Evolutionary conservation across 495 filamentous ascomycete genomes (phyloP).

Genomic region (Lepraria neglecta): DNA sequence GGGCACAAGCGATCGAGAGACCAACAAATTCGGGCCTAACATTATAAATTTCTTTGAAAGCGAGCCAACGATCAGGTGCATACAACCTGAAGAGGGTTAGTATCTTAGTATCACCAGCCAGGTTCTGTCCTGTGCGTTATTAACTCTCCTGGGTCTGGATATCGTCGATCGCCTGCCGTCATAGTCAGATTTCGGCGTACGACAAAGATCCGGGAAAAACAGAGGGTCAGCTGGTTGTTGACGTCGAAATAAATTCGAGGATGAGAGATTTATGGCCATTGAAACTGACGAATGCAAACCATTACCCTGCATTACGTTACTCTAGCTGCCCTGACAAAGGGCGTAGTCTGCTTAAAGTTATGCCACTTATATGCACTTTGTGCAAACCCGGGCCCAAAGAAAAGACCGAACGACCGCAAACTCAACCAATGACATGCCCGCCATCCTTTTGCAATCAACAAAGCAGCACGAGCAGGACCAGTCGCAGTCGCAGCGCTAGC

Average conservation of each 20-base stretch:
- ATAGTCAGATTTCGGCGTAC: not conserved
- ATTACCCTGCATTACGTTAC: not conserved
- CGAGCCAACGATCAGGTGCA: not conserved
- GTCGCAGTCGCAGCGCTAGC: not conserved
- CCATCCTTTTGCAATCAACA: not conserved
- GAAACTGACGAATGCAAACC: not conserved
- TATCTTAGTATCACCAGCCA: too few relatives aligned
- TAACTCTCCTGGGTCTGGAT: not conserved
- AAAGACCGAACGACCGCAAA: too few relatives aligned
- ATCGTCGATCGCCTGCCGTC: not conserved
- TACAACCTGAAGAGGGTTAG: not conserved
- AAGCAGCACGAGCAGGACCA: not conserved
- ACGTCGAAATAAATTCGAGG: not conserved
- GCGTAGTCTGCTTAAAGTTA: not conserved
- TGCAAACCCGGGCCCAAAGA: too few relatives aligned
- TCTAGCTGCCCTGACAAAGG: not conserved
- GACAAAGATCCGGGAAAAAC: not conserved
- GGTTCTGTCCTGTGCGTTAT: not conserved
- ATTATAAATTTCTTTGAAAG: conserved; percentile 10
- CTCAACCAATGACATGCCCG: not conserved
- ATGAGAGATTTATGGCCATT: conserved; percentile 7
- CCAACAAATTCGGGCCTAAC: not conserved
- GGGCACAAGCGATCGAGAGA: not conserved
- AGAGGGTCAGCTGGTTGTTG: not conserved
- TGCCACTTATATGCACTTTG: too few relatives aligned